Percentiles rank a stretch among this genome's conserved stretches.
phyloP scores from a whole-genome alignment of 139 green algal genomes.

The Asterochloris erici region DNA sequence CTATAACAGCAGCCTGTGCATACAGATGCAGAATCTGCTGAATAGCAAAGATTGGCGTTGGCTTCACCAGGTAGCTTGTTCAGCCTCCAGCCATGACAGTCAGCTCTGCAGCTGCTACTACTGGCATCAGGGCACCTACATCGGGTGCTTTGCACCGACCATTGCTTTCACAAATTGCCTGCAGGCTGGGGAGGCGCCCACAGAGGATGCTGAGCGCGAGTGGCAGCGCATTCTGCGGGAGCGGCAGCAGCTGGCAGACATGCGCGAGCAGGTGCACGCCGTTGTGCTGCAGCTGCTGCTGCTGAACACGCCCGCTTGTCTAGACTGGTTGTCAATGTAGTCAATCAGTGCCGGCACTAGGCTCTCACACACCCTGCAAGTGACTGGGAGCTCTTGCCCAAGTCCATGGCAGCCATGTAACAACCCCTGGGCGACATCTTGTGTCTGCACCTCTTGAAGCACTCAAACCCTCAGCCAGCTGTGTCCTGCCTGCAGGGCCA shows the following conservation, averaged over 20 bases:
- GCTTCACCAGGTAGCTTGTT: too few relatives aligned
- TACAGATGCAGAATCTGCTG: too few relatives aligned
- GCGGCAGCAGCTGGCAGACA: constrained; percentile 29
- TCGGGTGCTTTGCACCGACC: not conserved
- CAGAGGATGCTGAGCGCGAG: constrained; percentile 43
- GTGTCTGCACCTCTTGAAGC: not conserved
- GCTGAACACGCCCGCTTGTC: not conserved
- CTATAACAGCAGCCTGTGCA: too few relatives aligned
- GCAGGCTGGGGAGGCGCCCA: constrained; percentile 58
- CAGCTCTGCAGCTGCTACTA: too few relatives aligned
- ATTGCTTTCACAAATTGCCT: not conserved
- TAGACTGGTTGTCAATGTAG: too few relatives aligned
- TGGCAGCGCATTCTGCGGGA: constrained; percentile 40
- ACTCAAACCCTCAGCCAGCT: not conserved
- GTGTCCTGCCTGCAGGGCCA: constrained; percentile 17
- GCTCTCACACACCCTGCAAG: too few relatives aligned
- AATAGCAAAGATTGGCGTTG: too few relatives aligned
- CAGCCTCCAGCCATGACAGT: too few relatives aligned
- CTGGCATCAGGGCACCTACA: too few relatives aligned
- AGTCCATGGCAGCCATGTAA: not conserved
- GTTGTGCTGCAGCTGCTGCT: not conserved
- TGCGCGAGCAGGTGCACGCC: constrained; percentile 26
- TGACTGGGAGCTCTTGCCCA: too few relatives aligned
- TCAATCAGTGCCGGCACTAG: too few relatives aligned
- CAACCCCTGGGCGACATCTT: not conserved